phyloP scores from a whole-genome alignment of 805 yeast genomes.

The Pichia gijzeniarum region DNA sequence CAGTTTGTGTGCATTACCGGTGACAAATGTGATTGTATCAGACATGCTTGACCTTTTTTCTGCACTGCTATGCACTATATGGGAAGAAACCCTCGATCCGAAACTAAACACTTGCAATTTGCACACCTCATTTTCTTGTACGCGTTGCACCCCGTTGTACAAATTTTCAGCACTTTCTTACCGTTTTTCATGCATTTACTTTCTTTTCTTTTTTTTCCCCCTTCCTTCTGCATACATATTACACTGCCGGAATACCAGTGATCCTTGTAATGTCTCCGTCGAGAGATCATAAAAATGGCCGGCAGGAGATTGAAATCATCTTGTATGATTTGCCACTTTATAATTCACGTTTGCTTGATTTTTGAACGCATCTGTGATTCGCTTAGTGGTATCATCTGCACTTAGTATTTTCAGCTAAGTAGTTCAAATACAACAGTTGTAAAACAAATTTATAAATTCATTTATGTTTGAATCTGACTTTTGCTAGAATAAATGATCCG shows the following conservation, averaged over 20 bases:
- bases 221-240: conserved; percentile 23
- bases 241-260: conserved; percentile 39
- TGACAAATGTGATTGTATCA: conserved; percentile 29
- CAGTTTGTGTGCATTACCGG: conserved; percentile 86
- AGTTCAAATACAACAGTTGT: neutral
- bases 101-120: too few species aligned
- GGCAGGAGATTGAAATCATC: conserved; percentile 29
- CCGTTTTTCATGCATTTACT: neutral
- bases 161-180: too few species aligned
- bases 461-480: too few species aligned
- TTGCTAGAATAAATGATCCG: too few species aligned
- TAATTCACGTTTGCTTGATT: conserved; percentile 20
- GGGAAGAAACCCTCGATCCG: too few species aligned
- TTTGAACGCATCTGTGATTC: conserved; percentile 21
- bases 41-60: conserved; percentile 14
- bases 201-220: neutral
- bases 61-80: too few species aligned
- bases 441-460: too few species aligned
- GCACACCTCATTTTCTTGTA: too few species aligned
- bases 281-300: conserved; percentile 35
- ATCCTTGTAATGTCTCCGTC: conserved; percentile 27
- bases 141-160: too few species aligned
- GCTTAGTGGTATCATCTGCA: conserved; percentile 28
- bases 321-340: conserved; percentile 19
- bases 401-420: neutral